Evolutionary conservation across 441 rosid genomes (phyloP).

Genomic region (Syzygium malaccense): DNA sequence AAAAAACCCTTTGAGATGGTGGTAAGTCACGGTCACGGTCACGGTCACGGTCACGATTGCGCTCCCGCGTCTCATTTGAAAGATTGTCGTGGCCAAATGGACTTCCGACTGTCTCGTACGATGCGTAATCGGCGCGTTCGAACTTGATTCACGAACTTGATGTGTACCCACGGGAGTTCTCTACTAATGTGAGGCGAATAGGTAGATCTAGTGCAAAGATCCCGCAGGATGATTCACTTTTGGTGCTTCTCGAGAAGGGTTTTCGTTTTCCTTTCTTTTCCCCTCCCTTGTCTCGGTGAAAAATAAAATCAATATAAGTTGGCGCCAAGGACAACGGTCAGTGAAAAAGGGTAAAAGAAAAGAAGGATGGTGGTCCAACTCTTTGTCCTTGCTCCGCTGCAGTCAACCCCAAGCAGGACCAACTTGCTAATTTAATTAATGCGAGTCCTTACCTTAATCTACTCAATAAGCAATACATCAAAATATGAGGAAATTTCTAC

Average conservation of each 20-base stretch:
- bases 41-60: neutral
- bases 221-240: neutral
- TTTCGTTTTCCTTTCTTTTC: neutral
- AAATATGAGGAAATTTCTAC: neutral
- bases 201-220: neutral
- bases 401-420: neutral
- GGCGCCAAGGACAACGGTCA: neutral
- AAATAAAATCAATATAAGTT: neutral
- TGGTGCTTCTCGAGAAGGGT: neutral
- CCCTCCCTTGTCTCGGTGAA: neutral
- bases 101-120: neutral
- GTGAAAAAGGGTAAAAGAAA: neutral
- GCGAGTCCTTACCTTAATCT: neutral
- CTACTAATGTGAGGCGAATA: neutral
- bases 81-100: neutral
- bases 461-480: neutral
- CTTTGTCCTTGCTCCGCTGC: neutral
- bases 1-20: neutral
- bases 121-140: neutral
- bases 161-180: neutral
- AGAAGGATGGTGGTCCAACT: neutral
- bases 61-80: neutral
- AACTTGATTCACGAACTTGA: neutral
- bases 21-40: neutral
- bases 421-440: neutral